Evolutionary conservation across 257 asterid genomes (phyloP).

Genomic region (Nicotiana obtusifolia): DNA sequence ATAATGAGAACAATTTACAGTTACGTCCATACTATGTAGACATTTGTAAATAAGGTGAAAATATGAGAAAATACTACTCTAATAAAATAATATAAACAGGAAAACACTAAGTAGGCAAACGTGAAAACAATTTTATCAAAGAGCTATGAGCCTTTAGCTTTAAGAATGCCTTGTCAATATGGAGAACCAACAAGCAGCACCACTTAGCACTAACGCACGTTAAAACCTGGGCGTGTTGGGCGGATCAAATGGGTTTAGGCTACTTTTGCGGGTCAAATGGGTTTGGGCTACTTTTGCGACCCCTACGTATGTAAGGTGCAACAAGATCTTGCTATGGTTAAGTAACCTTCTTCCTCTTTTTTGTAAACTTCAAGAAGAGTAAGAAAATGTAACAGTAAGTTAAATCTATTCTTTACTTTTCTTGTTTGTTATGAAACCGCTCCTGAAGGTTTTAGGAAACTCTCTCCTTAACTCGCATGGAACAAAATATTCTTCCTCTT

Average conservation of each 20-base stretch:
- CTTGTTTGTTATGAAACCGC: not conserved
- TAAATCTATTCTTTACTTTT: not conserved
- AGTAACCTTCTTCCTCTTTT: not conserved
- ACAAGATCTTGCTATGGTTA: not conserved
- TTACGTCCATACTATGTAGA: not conserved
- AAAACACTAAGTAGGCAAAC: not conserved
- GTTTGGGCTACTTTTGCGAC: too few relatives aligned
- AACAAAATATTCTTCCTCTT: not conserved
- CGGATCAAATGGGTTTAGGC: too few relatives aligned
- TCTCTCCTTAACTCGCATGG: not conserved
- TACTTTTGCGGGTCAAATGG: too few relatives aligned
- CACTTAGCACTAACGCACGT: not conserved
- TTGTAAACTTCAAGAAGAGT: not conserved
- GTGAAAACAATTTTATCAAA: not conserved
- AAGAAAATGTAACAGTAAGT: not conserved
- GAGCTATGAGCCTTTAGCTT: not conserved
- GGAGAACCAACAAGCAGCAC: not conserved
- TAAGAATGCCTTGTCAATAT: not conserved
- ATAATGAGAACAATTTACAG: not conserved
- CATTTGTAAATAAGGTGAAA: not conserved
- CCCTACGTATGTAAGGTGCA: not conserved
- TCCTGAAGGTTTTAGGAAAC: not conserved
- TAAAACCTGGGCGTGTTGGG: too few relatives aligned
- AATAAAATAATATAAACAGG: too few relatives aligned
- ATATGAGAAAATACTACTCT: too few relatives aligned